A percentile compares a stretch with the other conserved stretches of the same genome.
phyloP scores from a whole-genome alignment of 208 protist species.

The Trypanosoma platydactyli region DNA sequence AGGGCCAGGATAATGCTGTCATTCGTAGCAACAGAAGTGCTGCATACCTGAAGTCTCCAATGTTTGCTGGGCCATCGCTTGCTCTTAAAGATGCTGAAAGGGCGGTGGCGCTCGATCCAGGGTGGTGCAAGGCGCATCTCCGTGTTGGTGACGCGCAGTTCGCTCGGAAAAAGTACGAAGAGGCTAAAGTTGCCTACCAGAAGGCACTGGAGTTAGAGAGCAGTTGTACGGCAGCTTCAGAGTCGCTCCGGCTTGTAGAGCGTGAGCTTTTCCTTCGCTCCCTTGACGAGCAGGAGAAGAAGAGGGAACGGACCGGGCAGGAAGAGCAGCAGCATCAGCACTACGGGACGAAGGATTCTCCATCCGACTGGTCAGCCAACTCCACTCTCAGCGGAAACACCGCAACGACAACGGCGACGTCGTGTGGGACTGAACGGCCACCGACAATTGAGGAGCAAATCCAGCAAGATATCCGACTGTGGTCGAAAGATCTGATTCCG shows the following conservation, averaged over 20 bases:
- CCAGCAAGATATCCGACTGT: conserved; percentile 26
- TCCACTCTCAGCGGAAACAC: conserved; percentile 10
- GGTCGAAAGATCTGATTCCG: conserved; percentile 46
- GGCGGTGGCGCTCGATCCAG: conserved; percentile 60
- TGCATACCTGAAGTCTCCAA: conserved; percentile 71
- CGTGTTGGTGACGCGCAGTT: conserved; percentile 86
- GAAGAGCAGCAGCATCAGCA: conserved; percentile 3
- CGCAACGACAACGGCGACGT: conserved; percentile 11
- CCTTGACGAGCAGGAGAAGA: conserved; percentile 30
- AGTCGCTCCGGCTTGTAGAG: conserved; percentile 41
- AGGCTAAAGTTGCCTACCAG: conserved; percentile 74
- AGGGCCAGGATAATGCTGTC: conserved; percentile 54
- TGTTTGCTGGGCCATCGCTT: conserved; percentile 65
- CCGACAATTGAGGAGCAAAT: conserved; percentile 16
- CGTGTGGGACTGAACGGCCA: background rate
- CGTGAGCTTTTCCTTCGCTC: conserved; percentile 41
- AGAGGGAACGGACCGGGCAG: background rate
- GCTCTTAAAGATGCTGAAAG: conserved; percentile 88
- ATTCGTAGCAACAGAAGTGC: conserved; percentile 90
- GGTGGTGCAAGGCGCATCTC: conserved; percentile 86
- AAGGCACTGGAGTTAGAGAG: conserved; percentile 56
- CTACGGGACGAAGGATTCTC: background rate
- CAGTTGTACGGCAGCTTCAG: conserved; percentile 36
- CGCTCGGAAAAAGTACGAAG: conserved; percentile 86
- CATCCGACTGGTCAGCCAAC: conserved; percentile 14